Evolutionary conservation across 1,139 yeast species (phyloP).

Genomic region (Yamadazyma aaseri): DNA sequence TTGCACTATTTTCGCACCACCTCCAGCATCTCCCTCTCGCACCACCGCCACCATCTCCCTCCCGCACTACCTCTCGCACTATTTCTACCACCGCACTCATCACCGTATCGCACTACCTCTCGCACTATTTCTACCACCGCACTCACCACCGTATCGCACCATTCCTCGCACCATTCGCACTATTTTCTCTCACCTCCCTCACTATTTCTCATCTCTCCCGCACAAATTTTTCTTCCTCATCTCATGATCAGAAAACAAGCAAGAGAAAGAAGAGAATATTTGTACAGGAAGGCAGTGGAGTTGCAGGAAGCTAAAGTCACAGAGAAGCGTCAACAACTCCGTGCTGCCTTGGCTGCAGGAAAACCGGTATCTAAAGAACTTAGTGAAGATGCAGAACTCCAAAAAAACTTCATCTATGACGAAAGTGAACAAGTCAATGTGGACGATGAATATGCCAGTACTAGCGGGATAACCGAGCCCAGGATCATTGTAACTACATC

Average conservation of each 20-base stretch:
- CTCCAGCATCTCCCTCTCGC: not conserved
- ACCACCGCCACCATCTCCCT: not conserved
- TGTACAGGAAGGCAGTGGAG: conserved; percentile 84
- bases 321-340: conserved; percentile 82
- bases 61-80: not conserved
- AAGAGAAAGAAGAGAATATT: conserved; percentile 90
- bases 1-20: not conserved
- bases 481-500: conserved; percentile 90
- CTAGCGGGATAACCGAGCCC: conserved; percentile 92
- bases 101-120: not conserved
- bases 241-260: conserved; percentile 83
- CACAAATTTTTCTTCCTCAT: conserved; percentile 11
- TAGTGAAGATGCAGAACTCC: conserved; percentile 82
- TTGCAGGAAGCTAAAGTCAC: conserved; percentile 84
- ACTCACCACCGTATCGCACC: not conserved
- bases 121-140: not conserved
- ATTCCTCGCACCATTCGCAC: not conserved
- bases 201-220: conserved; percentile 1
- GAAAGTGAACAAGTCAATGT: conserved; percentile 63
- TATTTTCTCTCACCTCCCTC: not conserved
- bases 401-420: conserved; percentile 81
- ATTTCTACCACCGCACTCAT: not conserved
- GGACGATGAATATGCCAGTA: conserved; percentile 89
- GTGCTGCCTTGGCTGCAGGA: conserved; percentile 88
- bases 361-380: conserved; percentile 85